Evolutionary conservation across 225 moss, liverwort and hornwort species (phyloP).

Genomic region (Pseudoscleropodium purum): DNA sequence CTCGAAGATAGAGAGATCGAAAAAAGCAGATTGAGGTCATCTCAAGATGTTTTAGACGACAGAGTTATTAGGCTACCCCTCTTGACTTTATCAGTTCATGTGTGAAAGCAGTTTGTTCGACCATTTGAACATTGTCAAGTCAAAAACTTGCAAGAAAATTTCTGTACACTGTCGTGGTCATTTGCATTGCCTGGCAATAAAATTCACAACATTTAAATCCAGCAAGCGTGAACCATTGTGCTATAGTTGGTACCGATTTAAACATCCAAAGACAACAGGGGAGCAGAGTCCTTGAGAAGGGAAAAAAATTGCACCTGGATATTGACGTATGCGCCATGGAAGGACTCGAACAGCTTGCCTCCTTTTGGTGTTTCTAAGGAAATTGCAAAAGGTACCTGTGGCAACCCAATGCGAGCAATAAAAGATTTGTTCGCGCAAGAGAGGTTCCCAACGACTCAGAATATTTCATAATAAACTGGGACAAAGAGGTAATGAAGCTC

Average conservation of each 20-base stretch:
- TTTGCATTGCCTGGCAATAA: neutral
- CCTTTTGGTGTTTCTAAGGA: constrained; percentile 65
- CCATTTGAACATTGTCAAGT: neutral
- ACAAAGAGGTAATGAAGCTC: neutral
- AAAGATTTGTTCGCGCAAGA: neutral
- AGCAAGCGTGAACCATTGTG: neutral
- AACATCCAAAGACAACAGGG: neutral
- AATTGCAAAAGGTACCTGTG: constrained; percentile 82
- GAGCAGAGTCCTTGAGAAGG: neutral
- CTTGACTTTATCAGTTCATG: neutral
- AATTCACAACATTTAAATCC: neutral
- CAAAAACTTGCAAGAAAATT: neutral
- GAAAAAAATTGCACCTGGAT: constrained; percentile 55
- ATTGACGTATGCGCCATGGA: constrained; percentile 94
- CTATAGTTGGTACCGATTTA: neutral
- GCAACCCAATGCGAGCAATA: neutral
- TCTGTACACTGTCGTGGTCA: neutral
- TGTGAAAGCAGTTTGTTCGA: neutral
- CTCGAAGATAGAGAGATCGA: neutral
- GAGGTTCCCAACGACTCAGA: neutral
- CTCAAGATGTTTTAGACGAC: neutral
- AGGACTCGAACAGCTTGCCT: constrained; percentile 77
- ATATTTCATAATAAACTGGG: neutral
- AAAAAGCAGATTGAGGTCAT: neutral
- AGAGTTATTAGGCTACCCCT: neutral